Evolutionary conservation across 345 rosid species (phyloP).

Genomic region (Gossypium thurberi): DNA sequence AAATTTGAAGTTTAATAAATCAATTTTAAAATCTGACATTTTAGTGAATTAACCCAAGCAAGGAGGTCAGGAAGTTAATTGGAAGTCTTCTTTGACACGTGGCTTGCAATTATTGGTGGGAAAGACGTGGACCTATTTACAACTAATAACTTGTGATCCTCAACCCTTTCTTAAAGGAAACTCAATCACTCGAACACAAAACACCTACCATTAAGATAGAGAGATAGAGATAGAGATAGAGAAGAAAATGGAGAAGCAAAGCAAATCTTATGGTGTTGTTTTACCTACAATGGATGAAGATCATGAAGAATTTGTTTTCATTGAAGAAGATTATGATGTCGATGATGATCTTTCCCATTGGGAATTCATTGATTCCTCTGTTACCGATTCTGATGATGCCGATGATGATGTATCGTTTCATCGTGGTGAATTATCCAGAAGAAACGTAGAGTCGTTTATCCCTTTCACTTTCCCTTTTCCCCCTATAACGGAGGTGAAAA

Average conservation of each 20-base stretch:
- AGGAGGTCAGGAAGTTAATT: neutral
- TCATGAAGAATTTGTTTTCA: slow-evolving; percentile 8
- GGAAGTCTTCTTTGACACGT: neutral
- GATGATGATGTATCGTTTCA: too few relatives aligned
- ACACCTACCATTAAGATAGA: neutral
- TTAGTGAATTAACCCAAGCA: too few relatives aligned
- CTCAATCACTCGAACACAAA: neutral
- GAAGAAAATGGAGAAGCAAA: neutral
- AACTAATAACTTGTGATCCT: neutral
- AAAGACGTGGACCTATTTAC: neutral
- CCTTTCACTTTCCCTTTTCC: neutral
- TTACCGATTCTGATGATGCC: slow-evolving; percentile 23
- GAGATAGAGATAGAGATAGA: neutral
- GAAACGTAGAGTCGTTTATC: too few relatives aligned
- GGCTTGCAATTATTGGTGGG: neutral
- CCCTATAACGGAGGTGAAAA: neutral
- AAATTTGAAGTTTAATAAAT: too few relatives aligned
- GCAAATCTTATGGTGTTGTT: neutral
- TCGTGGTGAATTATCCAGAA: too few relatives aligned
- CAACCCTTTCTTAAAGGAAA: neutral
- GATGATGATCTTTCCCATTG: slow-evolving; percentile 23
- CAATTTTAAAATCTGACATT: too few relatives aligned
- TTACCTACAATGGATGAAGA: slow-evolving; percentile 2
- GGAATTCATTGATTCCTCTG: slow-evolving; percentile 35
- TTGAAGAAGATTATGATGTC: slow-evolving; percentile 14